Evolutionary conservation across 78 protist species (phyloP).

Genomic region (Emiliania huxleyi): DNA sequence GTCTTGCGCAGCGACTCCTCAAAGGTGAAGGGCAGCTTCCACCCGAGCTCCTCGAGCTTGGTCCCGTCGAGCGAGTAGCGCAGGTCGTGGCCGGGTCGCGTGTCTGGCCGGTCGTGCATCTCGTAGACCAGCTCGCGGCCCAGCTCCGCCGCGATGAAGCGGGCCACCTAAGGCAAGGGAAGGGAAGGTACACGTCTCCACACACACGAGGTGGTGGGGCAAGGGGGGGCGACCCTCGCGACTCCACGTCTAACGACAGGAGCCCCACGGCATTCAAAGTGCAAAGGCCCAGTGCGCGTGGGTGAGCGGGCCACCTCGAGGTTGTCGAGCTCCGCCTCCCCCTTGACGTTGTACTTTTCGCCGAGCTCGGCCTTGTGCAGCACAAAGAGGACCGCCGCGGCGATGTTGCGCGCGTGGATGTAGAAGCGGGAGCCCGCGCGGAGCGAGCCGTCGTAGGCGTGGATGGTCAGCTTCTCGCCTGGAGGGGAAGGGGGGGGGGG

Average conservation of each 20-base stretch:
- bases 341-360: neutral
- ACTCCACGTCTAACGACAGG: too few species aligned
- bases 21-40: neutral
- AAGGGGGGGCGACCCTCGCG: too few species aligned
- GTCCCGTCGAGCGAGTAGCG: neutral
- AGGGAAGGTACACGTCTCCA: too few species aligned
- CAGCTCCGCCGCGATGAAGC: neutral
- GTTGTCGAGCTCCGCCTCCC: neutral
- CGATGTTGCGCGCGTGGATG: slow-evolving; percentile 30
- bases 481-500: too few species aligned
- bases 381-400: slow-evolving; percentile 16
- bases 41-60: neutral
- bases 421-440: neutral
- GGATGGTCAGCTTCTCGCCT: neutral
- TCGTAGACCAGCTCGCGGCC: neutral
- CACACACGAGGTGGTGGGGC: too few species aligned
- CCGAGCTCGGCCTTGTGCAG: neutral
- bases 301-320: too few species aligned
- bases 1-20: neutral
- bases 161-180: too few species aligned
- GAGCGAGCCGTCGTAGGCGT: neutral
- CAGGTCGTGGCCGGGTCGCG: slow-evolving; percentile 14
- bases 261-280: too few species aligned
- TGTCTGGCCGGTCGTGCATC: neutral
- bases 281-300: too few species aligned